A percentile compares a stretch with the other conserved stretches of the same genome.
Evolutionary conservation across 805 yeast genomes (phyloP).

Genomic region (Cyberlindnera japonica): DNA sequence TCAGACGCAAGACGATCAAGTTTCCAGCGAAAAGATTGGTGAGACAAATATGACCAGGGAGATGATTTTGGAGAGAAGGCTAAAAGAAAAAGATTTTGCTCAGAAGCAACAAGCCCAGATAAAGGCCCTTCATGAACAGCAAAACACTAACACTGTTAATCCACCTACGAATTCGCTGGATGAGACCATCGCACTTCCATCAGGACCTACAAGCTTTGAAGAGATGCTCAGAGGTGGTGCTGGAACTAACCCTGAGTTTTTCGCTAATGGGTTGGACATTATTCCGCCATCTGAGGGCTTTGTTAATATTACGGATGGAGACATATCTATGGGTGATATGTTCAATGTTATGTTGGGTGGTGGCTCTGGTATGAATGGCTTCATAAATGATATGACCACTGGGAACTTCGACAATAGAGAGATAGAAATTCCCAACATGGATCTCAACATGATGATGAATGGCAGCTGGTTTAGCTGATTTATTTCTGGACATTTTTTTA

Average conservation of each 20-base stretch:
- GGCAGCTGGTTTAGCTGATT: slow-evolving; percentile 25
- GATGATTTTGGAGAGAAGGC: no score
- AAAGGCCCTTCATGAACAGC: no score
- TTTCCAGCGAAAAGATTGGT: no score
- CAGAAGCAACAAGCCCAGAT: no score
- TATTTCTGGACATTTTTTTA: background rate
- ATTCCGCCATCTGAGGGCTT: slow-evolving; percentile 12
- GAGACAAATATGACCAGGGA: no score
- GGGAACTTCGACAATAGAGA: slow-evolving; percentile 6
- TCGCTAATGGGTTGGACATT: background rate
- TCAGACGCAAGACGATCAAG: no score
- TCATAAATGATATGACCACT: slow-evolving; percentile 9
- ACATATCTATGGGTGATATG: slow-evolving; percentile 19
- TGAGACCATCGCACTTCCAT: no score
- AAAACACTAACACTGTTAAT: no score
- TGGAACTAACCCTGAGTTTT: background rate
- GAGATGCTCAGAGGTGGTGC: no score
- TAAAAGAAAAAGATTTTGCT: no score
- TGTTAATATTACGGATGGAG: slow-evolving; percentile 15
- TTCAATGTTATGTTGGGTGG: slow-evolving; percentile 13
- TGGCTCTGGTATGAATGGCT: slow-evolving; percentile 2
- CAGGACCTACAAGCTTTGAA: no score
- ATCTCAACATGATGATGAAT: slow-evolving; percentile 19
- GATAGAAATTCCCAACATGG: slow-evolving; percentile 11
- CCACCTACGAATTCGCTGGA: no score